A percentile compares a stretch with the other conserved stretches of the same genome.
These are phyloP conservation scores for Noccaea caerulescens DNA, from an alignment of 345 rosid species.

Conservation along the genomic window DNA sequence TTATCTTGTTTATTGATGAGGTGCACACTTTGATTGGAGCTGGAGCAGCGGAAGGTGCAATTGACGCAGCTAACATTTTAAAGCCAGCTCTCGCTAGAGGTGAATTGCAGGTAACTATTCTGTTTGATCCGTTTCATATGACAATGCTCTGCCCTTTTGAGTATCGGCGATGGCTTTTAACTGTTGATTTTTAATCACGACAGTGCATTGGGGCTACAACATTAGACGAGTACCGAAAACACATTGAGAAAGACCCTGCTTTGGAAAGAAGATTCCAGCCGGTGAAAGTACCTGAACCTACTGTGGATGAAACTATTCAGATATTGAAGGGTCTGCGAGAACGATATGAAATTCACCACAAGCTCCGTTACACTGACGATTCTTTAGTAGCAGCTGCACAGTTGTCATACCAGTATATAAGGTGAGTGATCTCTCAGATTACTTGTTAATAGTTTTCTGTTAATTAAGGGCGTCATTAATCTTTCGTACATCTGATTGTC, in stretches of 20 bases:
- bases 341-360: slow-evolving; percentile 57
- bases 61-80: slow-evolving; percentile 97
- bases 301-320: slow-evolving; percentile 92
- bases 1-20: slow-evolving; percentile 95
- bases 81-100: slow-evolving; percentile 99
- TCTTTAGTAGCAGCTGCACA: slow-evolving; percentile 52
- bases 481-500: not conserved
- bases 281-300: slow-evolving; percentile 93
- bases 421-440: slow-evolving; percentile 35
- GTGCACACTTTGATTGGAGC: slow-evolving; percentile 98
- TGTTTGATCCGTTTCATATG: slow-evolving; percentile 16
- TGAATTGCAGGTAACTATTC: slow-evolving; percentile 82
- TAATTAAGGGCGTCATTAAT: not conserved
- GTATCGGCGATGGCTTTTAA: not conserved
- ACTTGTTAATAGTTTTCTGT: not conserved
- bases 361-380: slow-evolving; percentile 43
- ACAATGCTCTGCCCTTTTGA: not conserved
- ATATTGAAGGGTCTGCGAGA: slow-evolving; percentile 68
- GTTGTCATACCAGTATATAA: slow-evolving; percentile 55
- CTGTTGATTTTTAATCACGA: slow-evolving; percentile 13
- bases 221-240: slow-evolving; percentile 92
- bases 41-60: slow-evolving; percentile 99
- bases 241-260: slow-evolving; percentile 98
- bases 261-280: slow-evolving; percentile 98
- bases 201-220: slow-evolving; percentile 99